Base-by-base conservation (phyloP, 2,329 filamentous ascomycete genomes). In the Trichophyton equinum region DNA sequence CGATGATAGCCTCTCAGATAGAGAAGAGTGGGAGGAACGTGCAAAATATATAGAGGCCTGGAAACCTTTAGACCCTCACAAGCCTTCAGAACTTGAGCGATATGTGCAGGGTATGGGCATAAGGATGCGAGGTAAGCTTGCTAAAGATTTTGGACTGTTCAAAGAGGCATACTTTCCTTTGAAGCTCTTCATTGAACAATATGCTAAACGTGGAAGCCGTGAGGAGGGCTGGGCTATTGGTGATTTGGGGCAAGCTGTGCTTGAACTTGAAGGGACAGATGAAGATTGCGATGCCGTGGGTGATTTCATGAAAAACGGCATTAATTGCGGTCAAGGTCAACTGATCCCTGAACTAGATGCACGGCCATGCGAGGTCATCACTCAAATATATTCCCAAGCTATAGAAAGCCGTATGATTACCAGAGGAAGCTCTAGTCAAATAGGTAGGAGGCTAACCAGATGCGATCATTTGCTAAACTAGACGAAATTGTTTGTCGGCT, bases 141-240 rank as follows among this genome's bases (percentile, higher is more conserved):
- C 51, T n/a, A 60, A 60, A 30, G 59, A 60, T 47, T 57, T 60
- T 27, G 59, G 59, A 4, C 59, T 46, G 13, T 56, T 60, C 38
- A 57, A 61, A 40, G 60, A 58, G 22, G 55, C 60, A 36, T 61
- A 58, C 15, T 58, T 58, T 22, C 40, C 60, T 6, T 46, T 61
- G 13, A 61, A 58, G 30, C 36, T 57, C 9, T 60, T 60, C 40
- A 60, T 60, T 57, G 59, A 60, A 57, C 33, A 46, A 11, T 60
- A 60, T n/a, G 59, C 59, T 9, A 56, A 57, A n/a, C 47, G 38
- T 33, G 49, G 49, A 60, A 60, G 49, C 22, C 59, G 59, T 30
- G 59, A 60, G 22, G 59, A 60, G 15, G 59, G 59, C 2, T 60
- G 59, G 51, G 59, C 59, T 9, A 60, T 60, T 57, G 59, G 59